Percentiles rank a stretch among this genome's conserved stretches.
Evolutionary conservation across 2,329 filamentous ascomycete genomes (phyloP).

Genomic region (Trichoderma sp.): DNA sequence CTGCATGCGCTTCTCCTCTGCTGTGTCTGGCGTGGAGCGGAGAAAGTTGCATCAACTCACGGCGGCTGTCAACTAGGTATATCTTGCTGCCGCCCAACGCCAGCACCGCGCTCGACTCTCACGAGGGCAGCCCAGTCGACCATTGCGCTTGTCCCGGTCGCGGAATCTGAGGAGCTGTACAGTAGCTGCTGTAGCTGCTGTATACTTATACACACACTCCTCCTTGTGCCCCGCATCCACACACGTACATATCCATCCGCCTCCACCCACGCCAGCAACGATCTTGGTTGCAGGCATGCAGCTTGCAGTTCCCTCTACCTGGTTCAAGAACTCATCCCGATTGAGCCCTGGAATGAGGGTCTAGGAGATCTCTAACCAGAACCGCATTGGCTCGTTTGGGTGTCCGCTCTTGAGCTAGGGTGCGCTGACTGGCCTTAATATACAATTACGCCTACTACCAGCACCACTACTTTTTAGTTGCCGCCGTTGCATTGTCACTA

Average conservation of each 20-base stretch:
- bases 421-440: constrained; percentile 23
- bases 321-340: constrained; percentile 25
- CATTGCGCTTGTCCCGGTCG: constrained; percentile 10
- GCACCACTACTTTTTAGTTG: constrained; percentile 9
- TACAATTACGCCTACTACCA: background rate
- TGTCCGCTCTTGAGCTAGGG: constrained; percentile 27
- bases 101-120: background rate
- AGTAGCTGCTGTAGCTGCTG: background rate
- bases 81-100: background rate
- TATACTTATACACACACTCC: constrained; percentile 23
- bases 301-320: constrained; percentile 26
- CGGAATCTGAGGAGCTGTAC: constrained; percentile 8
- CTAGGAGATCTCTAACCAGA: constrained; percentile 18
- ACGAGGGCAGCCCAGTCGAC: background rate
- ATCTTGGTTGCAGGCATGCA: constrained; percentile 25
- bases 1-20: background rate
- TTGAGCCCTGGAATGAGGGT: constrained; percentile 18
- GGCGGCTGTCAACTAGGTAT: background rate
- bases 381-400: constrained; percentile 27
- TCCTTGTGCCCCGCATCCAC: constrained; percentile 26
- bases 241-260: constrained; percentile 24
- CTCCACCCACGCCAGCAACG: constrained; percentile 24
- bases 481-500: constrained; percentile 1
- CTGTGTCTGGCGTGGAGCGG: background rate
- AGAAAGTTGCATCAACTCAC: background rate